Evolutionary conservation across 495 filamentous ascomycete genomes (phyloP), one percentile per base, ranked within the genome.

Genomic region (Trichoderma parareesei): DNA sequence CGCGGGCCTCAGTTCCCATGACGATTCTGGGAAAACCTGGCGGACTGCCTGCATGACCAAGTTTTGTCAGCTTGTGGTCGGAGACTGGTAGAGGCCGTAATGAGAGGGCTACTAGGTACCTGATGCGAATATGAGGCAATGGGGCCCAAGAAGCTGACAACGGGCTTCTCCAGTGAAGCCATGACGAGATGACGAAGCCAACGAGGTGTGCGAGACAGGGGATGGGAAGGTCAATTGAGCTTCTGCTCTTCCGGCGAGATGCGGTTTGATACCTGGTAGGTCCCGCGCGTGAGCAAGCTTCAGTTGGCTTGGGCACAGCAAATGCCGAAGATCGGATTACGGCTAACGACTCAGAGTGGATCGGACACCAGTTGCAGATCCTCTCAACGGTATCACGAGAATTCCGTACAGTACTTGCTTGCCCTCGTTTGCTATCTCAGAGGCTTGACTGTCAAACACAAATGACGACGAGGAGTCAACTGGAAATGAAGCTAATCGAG

Each of bases 61-160:
- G 8, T 27, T 33, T 13, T 7, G 11, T 57, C 13, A 57, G 53
- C 1, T 18, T 55, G 18, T 18, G 2, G 2, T 4, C 18, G 2
- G 5, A 10, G 13, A 13, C 37, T 13, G 35, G 6, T 11, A 57
- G 1, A 5, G 8, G 18, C 33, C 20, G 14, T 20, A 18, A 48
- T 35, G n/a, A 33, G 16, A 38, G 42, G 38, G 44, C 53, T 82
- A 95, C 93, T 85, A 97, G 93, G 74, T 98, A 95, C 93, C 85
- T 97, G 93, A 75, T 98, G 93, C 10, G 94, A 93, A 75, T 95
- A 96, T 10, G 92, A 93, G 5, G 89, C 84, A 18, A 79, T 68
- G 11, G 93, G 93, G 18, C 93, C 93, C n/a, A 98, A 75, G 72
- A 89, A 98, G 43, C 89, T 88, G 35, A 96, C 90, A 8, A 72